Percentiles rank a stretch among this genome's conserved stretches.
Evolutionary conservation across 306 rosid species (phyloP).

Genomic region (Acacia confusa): DNA sequence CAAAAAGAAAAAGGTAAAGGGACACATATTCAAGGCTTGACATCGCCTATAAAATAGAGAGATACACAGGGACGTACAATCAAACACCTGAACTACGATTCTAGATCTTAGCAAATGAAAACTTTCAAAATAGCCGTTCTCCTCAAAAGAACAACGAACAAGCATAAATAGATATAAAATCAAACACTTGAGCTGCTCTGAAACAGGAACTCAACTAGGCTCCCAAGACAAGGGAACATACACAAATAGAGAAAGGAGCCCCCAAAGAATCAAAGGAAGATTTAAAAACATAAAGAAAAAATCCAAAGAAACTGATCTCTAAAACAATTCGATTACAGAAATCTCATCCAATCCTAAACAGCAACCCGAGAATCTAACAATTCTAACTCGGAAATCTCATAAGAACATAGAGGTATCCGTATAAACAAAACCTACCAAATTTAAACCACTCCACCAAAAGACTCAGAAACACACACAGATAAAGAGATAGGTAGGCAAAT

Average conservation of each 20-base stretch:
- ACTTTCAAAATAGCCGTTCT: background rate
- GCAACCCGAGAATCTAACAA: background rate
- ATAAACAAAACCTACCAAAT: background rate
- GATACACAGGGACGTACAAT: background rate
- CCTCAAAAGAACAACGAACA: background rate
- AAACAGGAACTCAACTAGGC: background rate
- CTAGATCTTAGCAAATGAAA: background rate
- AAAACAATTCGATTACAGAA: background rate
- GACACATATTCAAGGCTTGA: background rate
- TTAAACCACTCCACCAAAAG: background rate
- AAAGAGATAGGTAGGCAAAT: background rate
- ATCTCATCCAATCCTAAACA: background rate
- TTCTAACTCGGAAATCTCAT: background rate
- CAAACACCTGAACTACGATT: background rate
- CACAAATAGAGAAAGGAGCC: background rate
- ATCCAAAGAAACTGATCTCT: background rate
- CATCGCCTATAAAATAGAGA: background rate
- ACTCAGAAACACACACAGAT: background rate
- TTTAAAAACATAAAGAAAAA: background rate
- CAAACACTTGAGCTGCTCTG: background rate
- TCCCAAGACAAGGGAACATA: background rate
- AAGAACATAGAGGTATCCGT: background rate
- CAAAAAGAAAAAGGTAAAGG: too few species aligned
- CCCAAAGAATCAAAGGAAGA: background rate
- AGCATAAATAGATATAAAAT: background rate